A percentile compares a stretch with the other conserved stretches of the same genome.
Conservation (phyloP, 306 rosid species). For the Canavalia ensiformis region DNA sequence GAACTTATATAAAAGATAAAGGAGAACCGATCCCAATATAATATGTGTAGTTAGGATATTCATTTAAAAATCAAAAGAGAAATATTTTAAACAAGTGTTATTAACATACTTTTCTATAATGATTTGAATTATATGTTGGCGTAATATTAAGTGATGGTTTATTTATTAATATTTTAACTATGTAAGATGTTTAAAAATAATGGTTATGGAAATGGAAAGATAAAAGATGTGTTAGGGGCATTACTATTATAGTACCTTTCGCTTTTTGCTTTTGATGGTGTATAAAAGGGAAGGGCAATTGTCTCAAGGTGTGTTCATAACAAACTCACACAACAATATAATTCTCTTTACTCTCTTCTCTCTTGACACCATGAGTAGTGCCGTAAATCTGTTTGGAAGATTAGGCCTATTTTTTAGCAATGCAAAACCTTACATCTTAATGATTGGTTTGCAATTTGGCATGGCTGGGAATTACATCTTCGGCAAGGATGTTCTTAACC, state of each 20-base stretch:
- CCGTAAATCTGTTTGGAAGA: background rate
- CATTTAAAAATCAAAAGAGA: background rate
- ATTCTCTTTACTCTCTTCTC: conserved; percentile 21
- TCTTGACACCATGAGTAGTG: conserved; percentile 2
- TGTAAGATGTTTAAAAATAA: no score
- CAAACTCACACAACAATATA: background rate
- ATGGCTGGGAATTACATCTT: conserved; percentile 72
- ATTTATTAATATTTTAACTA: background rate
- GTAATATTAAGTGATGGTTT: no score
- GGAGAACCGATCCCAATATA: background rate
- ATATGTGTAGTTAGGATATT: background rate
- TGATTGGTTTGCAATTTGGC: conserved; percentile 72
- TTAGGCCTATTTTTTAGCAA: conserved; percentile 11
- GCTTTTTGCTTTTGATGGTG: conserved; percentile 7
- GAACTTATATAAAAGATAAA: background rate
- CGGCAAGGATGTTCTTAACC: conserved; percentile 67
- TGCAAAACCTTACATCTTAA: conserved; percentile 65
- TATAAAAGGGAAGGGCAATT: conserved; percentile 45
- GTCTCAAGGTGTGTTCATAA: background rate
- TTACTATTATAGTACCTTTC: background rate
- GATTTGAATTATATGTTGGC: background rate
- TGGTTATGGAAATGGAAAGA: background rate
- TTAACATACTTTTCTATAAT: background rate
- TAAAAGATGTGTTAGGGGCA: background rate
- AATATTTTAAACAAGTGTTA: background rate